Base-by-base conservation (phyloP, 345 rosid genomes). In the Atalantia buxifolia region DNA sequence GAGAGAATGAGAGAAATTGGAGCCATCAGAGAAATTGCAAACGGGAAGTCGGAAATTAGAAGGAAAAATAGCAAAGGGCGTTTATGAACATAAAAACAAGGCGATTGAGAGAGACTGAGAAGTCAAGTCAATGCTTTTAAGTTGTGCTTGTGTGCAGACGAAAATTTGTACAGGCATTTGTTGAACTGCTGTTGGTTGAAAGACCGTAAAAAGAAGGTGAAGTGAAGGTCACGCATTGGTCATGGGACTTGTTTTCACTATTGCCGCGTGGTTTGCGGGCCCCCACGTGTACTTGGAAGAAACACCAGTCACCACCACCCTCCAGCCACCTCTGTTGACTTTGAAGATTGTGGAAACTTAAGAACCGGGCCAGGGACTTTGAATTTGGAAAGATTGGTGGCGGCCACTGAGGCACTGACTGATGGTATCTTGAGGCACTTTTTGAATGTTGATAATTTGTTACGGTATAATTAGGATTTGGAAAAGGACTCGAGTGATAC, bases 1-100 rank as follows among this genome's bases (percentile, higher is more conserved):
- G 67, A 68, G 57, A 86, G 36, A 36, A 78, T 62, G 24, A 76
- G 69, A 56, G 81, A 65, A 69, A 72, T 16, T 67, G 64, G 30
- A 78, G 79, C 79, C 57, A 53, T 53, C 0, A 53, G 57, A 16
- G 9, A 64, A 6, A 19, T 18, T 27, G 9, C 33, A 64, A 66
- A 19, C 19, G 56, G 48, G 31, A 25, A 38, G 21, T 50, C 0
- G 10, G 55, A 16, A 53, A 53, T 53, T 18, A 18, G 2, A 53
- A 53, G 38, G 21, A 6, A 0, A 19, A 74, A n/a, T 27, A 25
- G 35, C 33, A 25, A 4, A 53, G 10, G 10, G 24, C 12, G 4
- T 7, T 24, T 33, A 3, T 38, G n/a, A 10, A 38, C 0, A 18
- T 3, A 40, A 40, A 40, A 40, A 5, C 4, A 25, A 24, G 42